Percentiles rank a stretch among this genome's conserved stretches.
phyloP scores from a whole-genome alignment of 768 basidiomycete species.

The Lentinula aciculospora region DNA sequence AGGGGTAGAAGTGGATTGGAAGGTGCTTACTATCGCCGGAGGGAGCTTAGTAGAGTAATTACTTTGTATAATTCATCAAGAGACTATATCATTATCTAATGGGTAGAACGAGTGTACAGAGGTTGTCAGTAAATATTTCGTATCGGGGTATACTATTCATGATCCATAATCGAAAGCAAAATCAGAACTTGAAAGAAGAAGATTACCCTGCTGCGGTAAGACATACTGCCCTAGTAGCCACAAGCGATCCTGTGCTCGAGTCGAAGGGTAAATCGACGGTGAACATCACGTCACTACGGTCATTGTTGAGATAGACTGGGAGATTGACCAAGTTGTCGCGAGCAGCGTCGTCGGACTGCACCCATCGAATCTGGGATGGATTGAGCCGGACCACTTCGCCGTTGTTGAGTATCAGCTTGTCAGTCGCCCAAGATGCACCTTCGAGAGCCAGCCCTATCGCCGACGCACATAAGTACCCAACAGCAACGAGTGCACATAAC shows the following conservation, averaged over 20 bases:
- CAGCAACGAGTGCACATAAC: conserved; percentile 18
- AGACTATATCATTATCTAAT: neutral
- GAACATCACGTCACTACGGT: conserved; percentile 87
- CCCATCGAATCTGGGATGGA: conserved; percentile 86
- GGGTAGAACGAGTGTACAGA: neutral
- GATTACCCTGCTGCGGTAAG: conserved; percentile 72
- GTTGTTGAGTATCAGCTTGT: conserved; percentile 74
- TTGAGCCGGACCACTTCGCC: conserved; percentile 75
- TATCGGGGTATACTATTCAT: too few species aligned
- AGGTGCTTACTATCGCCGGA: conserved; percentile 63
- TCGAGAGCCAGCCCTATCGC: conserved; percentile 75
- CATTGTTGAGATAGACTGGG: conserved; percentile 89
- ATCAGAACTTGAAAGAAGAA: neutral
- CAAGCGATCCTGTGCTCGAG: conserved; percentile 55
- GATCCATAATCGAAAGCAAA: conserved; percentile 6
- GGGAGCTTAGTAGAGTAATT: conserved; percentile 35
- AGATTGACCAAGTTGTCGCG: conserved; percentile 57
- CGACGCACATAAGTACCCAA: conserved; percentile 1
- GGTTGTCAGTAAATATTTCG: too few species aligned
- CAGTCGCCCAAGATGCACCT: conserved; percentile 73
- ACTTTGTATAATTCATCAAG: neutral
- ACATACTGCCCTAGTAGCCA: conserved; percentile 87
- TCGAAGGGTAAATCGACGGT: conserved; percentile 83
- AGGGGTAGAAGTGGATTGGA: conserved; percentile 86
- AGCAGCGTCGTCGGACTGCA: conserved; percentile 45